Conservation (phyloP, 2,329 filamentous ascomycete species). For the Aspergillus fumigatus region DNA sequence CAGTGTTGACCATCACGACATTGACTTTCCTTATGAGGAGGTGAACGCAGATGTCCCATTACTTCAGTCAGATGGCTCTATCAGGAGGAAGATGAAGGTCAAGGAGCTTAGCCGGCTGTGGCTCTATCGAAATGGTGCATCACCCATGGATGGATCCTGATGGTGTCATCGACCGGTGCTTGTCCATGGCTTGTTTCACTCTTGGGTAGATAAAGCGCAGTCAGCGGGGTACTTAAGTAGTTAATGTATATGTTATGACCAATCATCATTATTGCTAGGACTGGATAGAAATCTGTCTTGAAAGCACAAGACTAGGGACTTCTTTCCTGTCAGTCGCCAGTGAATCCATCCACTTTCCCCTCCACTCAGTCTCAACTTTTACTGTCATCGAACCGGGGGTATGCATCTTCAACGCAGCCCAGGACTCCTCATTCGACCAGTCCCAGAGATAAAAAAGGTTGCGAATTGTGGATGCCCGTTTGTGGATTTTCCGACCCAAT, state of each 20-base stretch:
- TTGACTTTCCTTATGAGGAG: conserved; percentile 1
- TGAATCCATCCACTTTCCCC: background rate
- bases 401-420: background rate
- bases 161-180: background rate
- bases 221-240: no score
- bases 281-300: background rate
- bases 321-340: no score
- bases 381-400: background rate
- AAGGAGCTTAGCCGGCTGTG: conserved; percentile 38
- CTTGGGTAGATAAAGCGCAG: no score
- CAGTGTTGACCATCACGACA: background rate
- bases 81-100: conserved; percentile 18
- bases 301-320: no score
- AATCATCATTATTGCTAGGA: background rate
- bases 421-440: no score
- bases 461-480: background rate
- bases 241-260: no score
- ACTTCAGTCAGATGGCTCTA: background rate
- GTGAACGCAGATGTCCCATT: conserved; percentile 1
- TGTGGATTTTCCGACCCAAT: background rate
- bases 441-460: background rate
- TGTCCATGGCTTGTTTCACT: background rate
- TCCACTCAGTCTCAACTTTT: background rate
- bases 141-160: conserved; percentile 13
- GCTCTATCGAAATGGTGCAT: conserved; percentile 36